phyloP scores from a whole-genome alignment of 169 alveolate genomes.

The Eimeria maxima region DNA sequence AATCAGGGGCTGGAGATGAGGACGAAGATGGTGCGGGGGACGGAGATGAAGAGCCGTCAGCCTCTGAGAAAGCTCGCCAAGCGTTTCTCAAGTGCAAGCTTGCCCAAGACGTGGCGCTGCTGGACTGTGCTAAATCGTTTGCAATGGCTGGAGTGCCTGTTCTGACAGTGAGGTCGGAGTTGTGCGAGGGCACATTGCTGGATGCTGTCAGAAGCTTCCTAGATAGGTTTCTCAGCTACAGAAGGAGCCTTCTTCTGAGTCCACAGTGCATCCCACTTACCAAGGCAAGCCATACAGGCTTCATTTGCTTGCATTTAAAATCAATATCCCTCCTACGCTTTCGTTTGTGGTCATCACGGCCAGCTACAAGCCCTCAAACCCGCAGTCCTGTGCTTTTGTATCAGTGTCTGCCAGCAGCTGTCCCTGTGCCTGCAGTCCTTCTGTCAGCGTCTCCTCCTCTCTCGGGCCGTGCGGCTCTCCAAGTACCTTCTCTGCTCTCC shows the following conservation, averaged over 20 bases:
- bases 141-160: constrained; percentile 69
- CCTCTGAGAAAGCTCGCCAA: constrained; percentile 45
- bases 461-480: constrained; percentile 67
- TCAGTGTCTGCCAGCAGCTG: background rate
- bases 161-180: constrained; percentile 61
- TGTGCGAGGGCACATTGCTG: constrained; percentile 51
- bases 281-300: constrained; percentile 17
- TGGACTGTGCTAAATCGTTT: constrained; percentile 57
- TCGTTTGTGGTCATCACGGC: background rate
- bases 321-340: background rate
- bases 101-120: constrained; percentile 13
- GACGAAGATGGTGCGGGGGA: background rate
- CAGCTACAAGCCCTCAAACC: background rate
- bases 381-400: background rate
- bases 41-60: background rate
- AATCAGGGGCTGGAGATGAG: background rate
- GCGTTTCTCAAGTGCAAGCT: constrained; percentile 34
- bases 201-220: constrained; percentile 37
- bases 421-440: constrained; percentile 11
- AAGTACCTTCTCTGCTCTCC: constrained; percentile 64
- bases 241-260: constrained; percentile 42
- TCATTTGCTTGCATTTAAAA: background rate
- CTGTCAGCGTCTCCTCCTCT: constrained; percentile 63
- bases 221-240: constrained; percentile 42
- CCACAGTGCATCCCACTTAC: constrained; percentile 72